Base-by-base conservation (phyloP, 2,329 filamentous ascomycete genomes). In the Sporothrix phasma region DNA sequence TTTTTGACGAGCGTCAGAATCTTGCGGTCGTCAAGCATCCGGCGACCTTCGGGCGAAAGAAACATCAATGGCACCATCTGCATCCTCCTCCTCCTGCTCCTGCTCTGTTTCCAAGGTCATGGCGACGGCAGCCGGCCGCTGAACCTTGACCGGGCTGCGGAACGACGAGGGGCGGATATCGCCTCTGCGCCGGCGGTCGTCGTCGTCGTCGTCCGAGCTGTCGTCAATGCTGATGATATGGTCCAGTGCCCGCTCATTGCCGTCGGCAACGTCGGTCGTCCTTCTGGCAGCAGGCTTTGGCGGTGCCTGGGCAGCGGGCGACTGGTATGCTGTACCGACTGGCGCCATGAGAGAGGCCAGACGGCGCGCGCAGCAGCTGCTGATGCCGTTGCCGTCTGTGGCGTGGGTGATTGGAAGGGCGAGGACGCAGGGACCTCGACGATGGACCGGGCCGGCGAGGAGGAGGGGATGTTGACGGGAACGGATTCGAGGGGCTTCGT, bases 351-450 rank as follows among this genome's bases (percentile, higher is more conserved):
- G 76, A 67, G 79, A 85, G 24, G 81, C 83, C 49, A 88, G 71
- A 37, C 79, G 73, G 51, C 78, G 15, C 65, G 63, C 11, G 66
- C 65, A 7, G 49, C 60, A 15, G 63, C n/a, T 43, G 45, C 37
- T 10, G 53, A 10, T 13, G 34, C 53, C 49, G 61, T 64, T 68
- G 51, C 66, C 58, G 17, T 26, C 19, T n/a, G 58, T 29, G 62
- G 63, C 31, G 53, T 71, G 66, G 91, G 92, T 37, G 64, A 71
- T 65, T 83, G 82, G 64, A 87, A 81, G 1, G 92, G 92, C 0
- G 93, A 97, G 3, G 92, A 97, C n/a, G 90, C 90, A 34, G 88
- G 87, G 3, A 97, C 92, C 74, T 96, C 92, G 64, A 97, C 72
- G 19, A 78, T 70, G 39, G 78, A 77, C 29, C 10, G 45, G 5